A percentile compares a stretch with the other conserved stretches of the same genome.
These are phyloP conservation scores for Podospora didyma DNA, from an alignment of 495 filamentous ascomycete genomes.

Conservation along the genomic window DNA sequence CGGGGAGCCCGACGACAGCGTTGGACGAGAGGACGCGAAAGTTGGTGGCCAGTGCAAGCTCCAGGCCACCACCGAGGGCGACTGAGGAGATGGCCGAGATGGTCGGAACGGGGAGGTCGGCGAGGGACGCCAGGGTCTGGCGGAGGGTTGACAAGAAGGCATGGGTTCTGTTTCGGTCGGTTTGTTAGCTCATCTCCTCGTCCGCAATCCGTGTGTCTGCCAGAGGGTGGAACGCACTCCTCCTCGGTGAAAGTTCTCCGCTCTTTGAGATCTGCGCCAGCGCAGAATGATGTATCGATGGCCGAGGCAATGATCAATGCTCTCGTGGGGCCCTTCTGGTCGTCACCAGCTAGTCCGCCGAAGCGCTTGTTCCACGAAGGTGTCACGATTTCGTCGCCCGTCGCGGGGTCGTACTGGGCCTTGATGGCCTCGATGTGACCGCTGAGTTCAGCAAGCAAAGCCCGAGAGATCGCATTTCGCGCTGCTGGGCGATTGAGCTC, in stretches of 20 bases:
- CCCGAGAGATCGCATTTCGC: slow-evolving; percentile 83
- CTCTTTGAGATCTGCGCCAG: slow-evolving; percentile 93
- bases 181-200: not conserved
- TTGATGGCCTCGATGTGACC: slow-evolving; percentile 66
- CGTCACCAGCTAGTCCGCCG: slow-evolving; percentile 35
- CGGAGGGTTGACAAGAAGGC: slow-evolving; percentile 75
- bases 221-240: slow-evolving; percentile 43
- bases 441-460: slow-evolving; percentile 65
- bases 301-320: slow-evolving; percentile 77
- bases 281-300: slow-evolving; percentile 79
- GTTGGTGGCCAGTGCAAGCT: slow-evolving; percentile 81
- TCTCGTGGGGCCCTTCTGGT: slow-evolving; percentile 56
- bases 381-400: slow-evolving; percentile 41
- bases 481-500: slow-evolving; percentile 79
- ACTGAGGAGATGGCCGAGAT: slow-evolving; percentile 75
- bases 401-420: slow-evolving; percentile 57
- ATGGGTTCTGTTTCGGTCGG: slow-evolving; percentile 49
- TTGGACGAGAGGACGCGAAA: slow-evolving; percentile 77
- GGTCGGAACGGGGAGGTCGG: slow-evolving; percentile 76
- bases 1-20: slow-evolving; percentile 75
- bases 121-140: slow-evolving; percentile 61
- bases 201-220: not conserved
- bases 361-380: slow-evolving; percentile 31
- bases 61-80: slow-evolving; percentile 88
- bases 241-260: slow-evolving; percentile 65